Evolutionary conservation across 768 basidiomycete species (phyloP), one percentile per base, ranked within the genome.

Genomic region (Tulasnella calospora): DNA sequence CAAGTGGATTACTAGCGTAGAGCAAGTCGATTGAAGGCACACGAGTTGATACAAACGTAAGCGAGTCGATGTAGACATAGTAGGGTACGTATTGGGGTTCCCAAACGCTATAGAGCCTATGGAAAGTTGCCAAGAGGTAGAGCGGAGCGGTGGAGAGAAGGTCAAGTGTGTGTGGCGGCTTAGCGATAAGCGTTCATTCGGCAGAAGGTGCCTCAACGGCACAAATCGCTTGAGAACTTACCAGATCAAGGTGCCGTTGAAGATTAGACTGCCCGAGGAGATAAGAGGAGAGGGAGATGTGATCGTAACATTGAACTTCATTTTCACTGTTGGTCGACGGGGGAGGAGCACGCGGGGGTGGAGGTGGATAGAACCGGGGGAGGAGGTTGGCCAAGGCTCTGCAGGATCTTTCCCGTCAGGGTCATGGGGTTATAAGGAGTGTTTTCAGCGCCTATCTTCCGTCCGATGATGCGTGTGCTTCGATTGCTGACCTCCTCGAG

Each of bases 301-400:
- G 35, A 77, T 57, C 61, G 76, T 77, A 30, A 38, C 33, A 40
- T 77, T 77, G 35, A 69, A 77, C 44, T 71, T 77, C 76, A 77
- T 77, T 13, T 19, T 27, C 27, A 5, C 17, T 44, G 12, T 44
- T 21, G 23, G 70, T 74, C 35, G 15, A 74, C n/a, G 74, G 46
- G 30, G 44, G 33, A 13, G 33, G 12, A 10, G 38, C 38, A 40
- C 38, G 38, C 38, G 38, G 38, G 38, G 38, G 10, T 3, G 38
- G 38, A 10, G 10, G 38, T 40, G 38, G 38, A 4, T 40, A 40
- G 38, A 40, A 40, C 38, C 10, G 38, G 38, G 38, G 38, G 38
- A 40, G 38, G 38, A 10, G 38, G 38, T n/a, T 3, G 10, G 10
- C 10, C 38, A 10, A 40, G 10, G 38, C 38, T 40, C 38, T 40